Conservation (phyloP, 495 filamentous ascomycete genomes). For the Letharia columbiana region DNA sequence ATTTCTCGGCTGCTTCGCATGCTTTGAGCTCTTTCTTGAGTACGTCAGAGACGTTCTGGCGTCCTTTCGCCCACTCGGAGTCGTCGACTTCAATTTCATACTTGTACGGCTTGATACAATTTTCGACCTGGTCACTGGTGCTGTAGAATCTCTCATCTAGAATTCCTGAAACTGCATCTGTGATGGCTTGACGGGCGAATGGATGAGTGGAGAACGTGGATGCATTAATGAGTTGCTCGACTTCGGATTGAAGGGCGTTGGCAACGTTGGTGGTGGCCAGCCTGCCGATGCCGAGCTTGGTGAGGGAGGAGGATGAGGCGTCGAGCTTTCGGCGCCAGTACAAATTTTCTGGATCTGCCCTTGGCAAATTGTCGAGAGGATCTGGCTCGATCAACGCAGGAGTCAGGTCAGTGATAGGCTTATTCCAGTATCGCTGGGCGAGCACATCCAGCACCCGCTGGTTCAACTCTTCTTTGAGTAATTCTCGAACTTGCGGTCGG, state of each 20-base stretch:
- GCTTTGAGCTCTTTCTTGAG: slow-evolving; percentile 76
- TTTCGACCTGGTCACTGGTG: slow-evolving; percentile 97
- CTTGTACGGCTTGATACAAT: slow-evolving; percentile 98
- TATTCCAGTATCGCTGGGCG: slow-evolving; percentile 94
- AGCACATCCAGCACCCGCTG: slow-evolving; percentile 94
- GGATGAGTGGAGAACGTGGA: slow-evolving; percentile 86
- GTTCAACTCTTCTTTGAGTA: slow-evolving; percentile 87
- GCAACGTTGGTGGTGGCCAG: slow-evolving; percentile 87
- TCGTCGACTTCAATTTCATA: slow-evolving; percentile 92
- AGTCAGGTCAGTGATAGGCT: slow-evolving; percentile 70
- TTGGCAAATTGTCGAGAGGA: slow-evolving; percentile 66
- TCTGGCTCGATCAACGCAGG: slow-evolving; percentile 57
- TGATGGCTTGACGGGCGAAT: slow-evolving; percentile 83
- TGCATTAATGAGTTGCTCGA: slow-evolving; percentile 65
- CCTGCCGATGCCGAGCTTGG: slow-evolving; percentile 86
- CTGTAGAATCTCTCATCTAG: slow-evolving; percentile 92
- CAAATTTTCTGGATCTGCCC: slow-evolving; percentile 69
- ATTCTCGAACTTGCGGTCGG: slow-evolving; percentile 73
- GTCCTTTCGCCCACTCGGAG: slow-evolving; percentile 73
- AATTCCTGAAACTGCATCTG: slow-evolving; percentile 76
- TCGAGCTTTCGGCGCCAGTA: slow-evolving; percentile 96
- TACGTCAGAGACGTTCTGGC: slow-evolving; percentile 67
- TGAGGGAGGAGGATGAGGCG: slow-evolving; percentile 78
- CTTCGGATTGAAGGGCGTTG: slow-evolving; percentile 72
- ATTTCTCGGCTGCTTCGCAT: slow-evolving; percentile 69